A percentile compares a stretch with the other conserved stretches of the same genome.
Evolutionary conservation across 163 green algal genomes (phyloP).

Genomic region (Prototheca wickerhamii): DNA sequence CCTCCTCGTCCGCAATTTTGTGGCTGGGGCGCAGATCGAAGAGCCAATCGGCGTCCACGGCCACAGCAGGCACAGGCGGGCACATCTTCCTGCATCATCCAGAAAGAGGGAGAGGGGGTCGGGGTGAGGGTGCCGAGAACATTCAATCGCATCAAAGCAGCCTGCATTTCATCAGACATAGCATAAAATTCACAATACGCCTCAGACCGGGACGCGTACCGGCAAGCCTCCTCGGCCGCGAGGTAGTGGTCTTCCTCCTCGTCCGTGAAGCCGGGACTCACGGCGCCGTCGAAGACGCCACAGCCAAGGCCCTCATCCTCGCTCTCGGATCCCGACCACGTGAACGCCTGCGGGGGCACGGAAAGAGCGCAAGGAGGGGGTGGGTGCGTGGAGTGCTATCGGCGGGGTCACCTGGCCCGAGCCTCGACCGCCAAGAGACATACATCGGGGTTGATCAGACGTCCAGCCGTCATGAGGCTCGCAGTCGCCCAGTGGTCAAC

Average conservation of each 20-base stretch:
- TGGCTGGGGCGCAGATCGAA: background rate
- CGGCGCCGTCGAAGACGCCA: background rate
- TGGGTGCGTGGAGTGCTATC: background rate
- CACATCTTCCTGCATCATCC: background rate
- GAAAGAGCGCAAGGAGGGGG: background rate
- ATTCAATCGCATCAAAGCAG: background rate
- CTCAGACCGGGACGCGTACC: background rate
- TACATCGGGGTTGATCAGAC: background rate
- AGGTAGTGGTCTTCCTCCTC: background rate
- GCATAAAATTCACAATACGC: background rate
- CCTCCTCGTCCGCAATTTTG: background rate
- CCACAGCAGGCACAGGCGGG: background rate
- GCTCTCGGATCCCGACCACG: background rate
- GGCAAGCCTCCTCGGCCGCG: conserved; percentile 11
- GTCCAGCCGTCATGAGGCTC: background rate
- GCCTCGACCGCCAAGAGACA: background rate
- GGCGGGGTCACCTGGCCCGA: background rate
- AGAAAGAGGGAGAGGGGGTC: background rate
- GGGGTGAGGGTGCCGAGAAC: background rate
- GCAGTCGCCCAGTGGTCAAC: background rate
- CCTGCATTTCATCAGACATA: background rate
- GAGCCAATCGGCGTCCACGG: background rate
- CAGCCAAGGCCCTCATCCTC: background rate
- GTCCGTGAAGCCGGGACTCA: background rate
- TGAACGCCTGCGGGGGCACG: background rate